Base-by-base conservation (phyloP, 1,284 basidiomycete genomes). In the Xanthoconium separans region DNA sequence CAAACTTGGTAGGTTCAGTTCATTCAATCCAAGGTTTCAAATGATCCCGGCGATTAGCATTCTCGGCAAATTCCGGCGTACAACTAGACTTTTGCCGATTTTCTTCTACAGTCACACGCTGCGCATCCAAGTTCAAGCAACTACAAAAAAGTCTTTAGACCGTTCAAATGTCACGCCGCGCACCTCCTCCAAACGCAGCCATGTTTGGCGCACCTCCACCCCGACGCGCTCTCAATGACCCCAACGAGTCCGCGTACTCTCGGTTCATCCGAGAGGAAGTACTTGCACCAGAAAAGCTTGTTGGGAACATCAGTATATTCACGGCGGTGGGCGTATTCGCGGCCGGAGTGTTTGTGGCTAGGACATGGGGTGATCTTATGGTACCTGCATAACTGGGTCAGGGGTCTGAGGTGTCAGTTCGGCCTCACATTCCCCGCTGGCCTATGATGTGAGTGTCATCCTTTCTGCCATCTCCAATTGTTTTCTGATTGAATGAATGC, bases 331-430 rank as follows among this genome's bases (percentile, higher is more conserved):
- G 77, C 13, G 70, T 89, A 56, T 91, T 91, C 63, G 70, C 82
- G 22, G 85, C 79, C 22, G 86, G 87, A 6, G 82, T 91, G 55
- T 68, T 83, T 47, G 78, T 74, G 12, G 79, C 84, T 31, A 78
- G 89, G 69, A 79, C 78, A 27, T 91, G 83, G 82, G 89, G 88
- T n/a, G 86, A 87, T 44, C 66, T 89, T 51, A 79, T 89, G 73
- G 79, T 89, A 22, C 86, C 85, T 44, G 80, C 80, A 39, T 87
- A 50, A 47, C 36, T 40, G 40, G 49, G 24, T 33, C 24, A 37
- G 31, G 37, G 18, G 37, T 20, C 34, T 42, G 48, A 30, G 13
- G 24, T 41, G 16, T 30, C 8, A 11, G 31, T 47, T 34, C 27
- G 33, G 45, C 27, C 16, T 9, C 4, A 20, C n/a, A 18, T 33